phyloP scores from a whole-genome alignment of 495 filamentous ascomycete genomes.

The Echria macrotheca region DNA sequence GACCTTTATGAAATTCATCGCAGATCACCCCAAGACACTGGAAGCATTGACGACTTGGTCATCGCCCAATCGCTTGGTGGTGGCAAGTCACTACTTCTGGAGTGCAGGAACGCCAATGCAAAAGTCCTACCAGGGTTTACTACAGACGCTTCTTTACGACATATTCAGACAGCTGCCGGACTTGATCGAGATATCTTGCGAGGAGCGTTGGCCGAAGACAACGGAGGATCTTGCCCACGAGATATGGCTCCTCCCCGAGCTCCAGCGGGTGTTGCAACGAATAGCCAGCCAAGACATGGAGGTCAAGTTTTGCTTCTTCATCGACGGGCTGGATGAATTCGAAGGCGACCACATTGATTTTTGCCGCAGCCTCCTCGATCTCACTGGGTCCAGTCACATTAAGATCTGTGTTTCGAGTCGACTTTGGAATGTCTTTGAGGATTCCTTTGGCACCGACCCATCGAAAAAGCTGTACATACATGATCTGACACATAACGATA shows the following conservation, averaged over 20 bases:
- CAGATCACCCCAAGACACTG: constrained; percentile 11
- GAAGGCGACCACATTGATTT: constrained; percentile 18
- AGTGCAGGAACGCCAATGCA: constrained; percentile 28
- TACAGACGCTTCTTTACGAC: constrained; percentile 38
- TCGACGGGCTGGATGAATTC: constrained; percentile 27
- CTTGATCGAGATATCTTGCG: constrained; percentile 7
- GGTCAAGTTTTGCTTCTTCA: constrained; percentile 23
- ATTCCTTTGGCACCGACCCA: constrained; percentile 28
- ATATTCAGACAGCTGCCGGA: constrained; percentile 27
- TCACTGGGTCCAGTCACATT: constrained; percentile 14
- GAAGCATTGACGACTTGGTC: constrained; percentile 21
- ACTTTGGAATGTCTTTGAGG: constrained; percentile 40
- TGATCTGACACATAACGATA: constrained; percentile 28
- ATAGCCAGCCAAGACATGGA: background rate
- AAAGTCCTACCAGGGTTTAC: constrained; percentile 39
- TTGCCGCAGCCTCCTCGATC: background rate
- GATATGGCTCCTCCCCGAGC: background rate
- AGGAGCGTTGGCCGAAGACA: constrained; percentile 1
- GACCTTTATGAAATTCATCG: constrained; percentile 35
- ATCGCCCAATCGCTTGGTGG: background rate
- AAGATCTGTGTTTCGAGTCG: constrained; percentile 50
- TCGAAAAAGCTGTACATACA: constrained; percentile 15
- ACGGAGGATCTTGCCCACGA: background rate
- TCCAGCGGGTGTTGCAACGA: background rate
- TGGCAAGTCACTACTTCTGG: constrained; percentile 34